Evolutionary conservation across 345 rosid species (phyloP).

Genomic region (Moringa oleifera): DNA sequence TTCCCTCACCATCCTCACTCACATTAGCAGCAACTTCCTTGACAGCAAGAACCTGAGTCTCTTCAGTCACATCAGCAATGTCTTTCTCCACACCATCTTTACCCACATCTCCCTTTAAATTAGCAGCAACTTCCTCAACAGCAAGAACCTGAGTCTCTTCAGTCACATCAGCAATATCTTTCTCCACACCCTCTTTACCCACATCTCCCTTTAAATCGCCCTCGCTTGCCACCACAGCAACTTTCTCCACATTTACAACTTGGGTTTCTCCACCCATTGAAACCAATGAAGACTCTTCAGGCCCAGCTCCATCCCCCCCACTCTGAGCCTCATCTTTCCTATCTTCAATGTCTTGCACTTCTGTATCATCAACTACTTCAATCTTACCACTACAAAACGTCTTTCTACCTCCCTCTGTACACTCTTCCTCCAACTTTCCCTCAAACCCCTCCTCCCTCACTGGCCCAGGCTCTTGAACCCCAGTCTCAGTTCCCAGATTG

Average conservation of each 20-base stretch:
- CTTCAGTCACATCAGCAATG: too few relatives aligned
- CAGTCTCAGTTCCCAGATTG: too few relatives aligned
- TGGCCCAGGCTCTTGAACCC: not conserved
- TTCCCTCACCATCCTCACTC: too few relatives aligned
- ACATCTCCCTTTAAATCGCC: too few relatives aligned
- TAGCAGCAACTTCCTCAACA: too few relatives aligned
- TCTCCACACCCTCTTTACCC: too few relatives aligned
- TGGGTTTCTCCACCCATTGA: conserved; percentile 15
- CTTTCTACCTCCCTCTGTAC: conserved; percentile 8
- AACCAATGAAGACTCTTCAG: conserved; percentile 10
- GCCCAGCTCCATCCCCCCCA: conserved; percentile 8
- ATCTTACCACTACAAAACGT: not conserved
- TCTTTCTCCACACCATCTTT: too few relatives aligned
- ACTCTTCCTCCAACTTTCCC: conserved; percentile 5
- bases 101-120: too few relatives aligned
- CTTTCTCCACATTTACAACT: not conserved
- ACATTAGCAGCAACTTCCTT: too few relatives aligned
- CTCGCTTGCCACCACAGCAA: not conserved
- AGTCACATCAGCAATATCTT: too few relatives aligned
- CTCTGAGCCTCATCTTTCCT: not conserved
- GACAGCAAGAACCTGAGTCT: too few relatives aligned
- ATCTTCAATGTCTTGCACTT: not conserved
- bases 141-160: too few relatives aligned
- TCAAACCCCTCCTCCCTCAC: not conserved
- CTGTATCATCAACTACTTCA: conserved; percentile 2